Conservation (phyloP, 805 yeast genomes). For the Candida ovalis region DNA sequence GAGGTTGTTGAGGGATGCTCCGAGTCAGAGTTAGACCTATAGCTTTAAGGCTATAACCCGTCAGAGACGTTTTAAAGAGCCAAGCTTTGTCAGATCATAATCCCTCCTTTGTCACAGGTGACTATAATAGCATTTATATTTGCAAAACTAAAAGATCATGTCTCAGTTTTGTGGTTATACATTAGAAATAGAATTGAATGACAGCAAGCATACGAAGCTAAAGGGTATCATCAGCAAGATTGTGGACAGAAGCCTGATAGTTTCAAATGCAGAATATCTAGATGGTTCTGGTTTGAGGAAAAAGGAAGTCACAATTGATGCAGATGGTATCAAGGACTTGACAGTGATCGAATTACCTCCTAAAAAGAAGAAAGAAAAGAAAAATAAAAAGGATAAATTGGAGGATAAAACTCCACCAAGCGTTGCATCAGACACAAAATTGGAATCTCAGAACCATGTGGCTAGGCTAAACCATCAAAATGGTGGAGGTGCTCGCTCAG, state of each 20-base stretch:
- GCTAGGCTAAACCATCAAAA: not conserved
- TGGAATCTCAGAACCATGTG: conserved; percentile 3
- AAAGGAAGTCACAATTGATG: conserved; percentile 25
- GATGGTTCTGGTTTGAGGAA: conserved; percentile 23
- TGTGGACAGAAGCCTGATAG: conserved; percentile 22
- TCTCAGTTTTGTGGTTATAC: conserved; percentile 44
- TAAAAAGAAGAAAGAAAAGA: conserved; percentile 23
- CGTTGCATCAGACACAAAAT: not conserved
- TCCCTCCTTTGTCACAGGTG: too few species aligned
- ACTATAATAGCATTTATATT: too few species aligned
- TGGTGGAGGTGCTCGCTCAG: not conserved
- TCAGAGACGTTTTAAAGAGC: too few species aligned
- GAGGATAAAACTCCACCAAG: conserved; percentile 1
- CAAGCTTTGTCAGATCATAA: too few species aligned
- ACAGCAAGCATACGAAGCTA: conserved; percentile 26
- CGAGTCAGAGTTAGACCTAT: too few species aligned
- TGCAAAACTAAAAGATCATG: conserved; percentile 12
- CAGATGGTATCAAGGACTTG: conserved; percentile 46
- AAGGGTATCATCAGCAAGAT: conserved; percentile 26
- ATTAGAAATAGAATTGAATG: conserved; percentile 41
- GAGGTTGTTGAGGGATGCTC: too few species aligned
- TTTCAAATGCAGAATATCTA: conserved; percentile 31
- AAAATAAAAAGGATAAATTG: conserved; percentile 9
- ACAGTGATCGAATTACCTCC: conserved; percentile 54
- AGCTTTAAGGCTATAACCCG: too few species aligned